These are phyloP conservation scores for Apiospora malaysiana DNA, from an alignment of 2,329 filamentous ascomycete species.

Conservation along the genomic window DNA sequence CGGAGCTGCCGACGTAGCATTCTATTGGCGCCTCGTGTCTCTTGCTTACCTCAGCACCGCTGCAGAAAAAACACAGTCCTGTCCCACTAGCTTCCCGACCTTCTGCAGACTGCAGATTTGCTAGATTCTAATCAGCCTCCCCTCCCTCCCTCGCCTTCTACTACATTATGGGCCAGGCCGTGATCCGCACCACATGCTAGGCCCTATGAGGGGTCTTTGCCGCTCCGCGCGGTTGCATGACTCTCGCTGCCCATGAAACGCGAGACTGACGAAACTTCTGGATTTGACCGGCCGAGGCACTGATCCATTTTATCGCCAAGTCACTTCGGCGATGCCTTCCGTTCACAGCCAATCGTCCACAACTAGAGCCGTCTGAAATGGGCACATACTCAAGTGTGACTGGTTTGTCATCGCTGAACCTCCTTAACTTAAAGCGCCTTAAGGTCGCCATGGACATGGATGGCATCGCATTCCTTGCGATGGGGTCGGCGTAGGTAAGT, in stretches of 20 bases:
- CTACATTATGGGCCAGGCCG: slow-evolving; percentile 7
- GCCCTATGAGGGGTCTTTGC: slow-evolving; percentile 18
- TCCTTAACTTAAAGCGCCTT: neutral
- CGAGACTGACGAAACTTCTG: slow-evolving; percentile 9
- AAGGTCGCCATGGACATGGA: slow-evolving; percentile 4
- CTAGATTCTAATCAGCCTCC: neutral
- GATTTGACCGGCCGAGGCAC: slow-evolving; percentile 3
- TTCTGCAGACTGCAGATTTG: no score
- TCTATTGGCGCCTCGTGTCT: neutral
- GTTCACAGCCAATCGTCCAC: neutral
- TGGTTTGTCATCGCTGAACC: slow-evolving; percentile 12
- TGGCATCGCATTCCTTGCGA: neutral
- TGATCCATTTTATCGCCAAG: slow-evolving; percentile 15
- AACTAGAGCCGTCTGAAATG: neutral
- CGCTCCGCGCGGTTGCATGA: neutral
- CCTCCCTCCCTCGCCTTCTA: neutral
- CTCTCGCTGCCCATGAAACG: slow-evolving; percentile 1
- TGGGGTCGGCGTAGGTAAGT: neutral
- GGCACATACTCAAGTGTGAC: neutral
- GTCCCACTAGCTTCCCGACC: neutral
- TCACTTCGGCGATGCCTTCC: slow-evolving; percentile 12
- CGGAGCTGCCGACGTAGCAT: neutral
- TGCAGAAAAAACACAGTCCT: neutral
- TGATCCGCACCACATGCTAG: slow-evolving; percentile 7
- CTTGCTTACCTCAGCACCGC: neutral